Conservation (phyloP, 495 filamentous ascomycete genomes). For the Amphirosellinia nigrospora region DNA sequence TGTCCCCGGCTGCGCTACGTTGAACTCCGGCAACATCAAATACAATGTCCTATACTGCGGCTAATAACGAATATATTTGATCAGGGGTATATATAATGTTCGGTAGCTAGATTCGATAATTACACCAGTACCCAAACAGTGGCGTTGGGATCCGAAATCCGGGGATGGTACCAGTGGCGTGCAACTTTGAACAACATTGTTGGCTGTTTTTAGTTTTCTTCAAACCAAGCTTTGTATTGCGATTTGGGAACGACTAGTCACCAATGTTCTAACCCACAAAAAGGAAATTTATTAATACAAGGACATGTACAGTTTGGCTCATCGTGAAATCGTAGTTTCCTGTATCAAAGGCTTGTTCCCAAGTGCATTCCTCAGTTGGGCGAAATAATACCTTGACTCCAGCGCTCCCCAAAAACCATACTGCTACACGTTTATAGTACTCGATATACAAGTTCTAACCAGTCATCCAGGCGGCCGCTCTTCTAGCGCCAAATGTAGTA, state of each 20-base stretch:
- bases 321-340: slow-evolving; percentile 6
- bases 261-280: not conserved
- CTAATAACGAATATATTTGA: slow-evolving; percentile 4
- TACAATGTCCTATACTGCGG: slow-evolving; percentile 8
- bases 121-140: not conserved
- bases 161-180: not conserved
- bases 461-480: slow-evolving; percentile 88
- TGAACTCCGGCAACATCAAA: not conserved
- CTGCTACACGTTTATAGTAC: slow-evolving; percentile 1
- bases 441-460: slow-evolving; percentile 52
- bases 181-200: not conserved
- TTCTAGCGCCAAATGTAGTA: slow-evolving; percentile 80
- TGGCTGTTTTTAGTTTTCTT: too few relatives aligned
- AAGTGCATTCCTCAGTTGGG: not conserved
- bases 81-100: not conserved
- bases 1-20: slow-evolving; percentile 9
- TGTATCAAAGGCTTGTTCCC: not conserved
- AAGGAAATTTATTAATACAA: not conserved
- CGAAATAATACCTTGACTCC: slow-evolving; percentile 7
- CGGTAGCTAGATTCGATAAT: not conserved
- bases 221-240: not conserved
- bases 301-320: too few relatives aligned
- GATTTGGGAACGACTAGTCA: not conserved
- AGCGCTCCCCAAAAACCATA: slow-evolving; percentile 17
- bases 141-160: not conserved